Evolutionary conservation across 306 rosid species (phyloP).

Genomic region (Notholithocarpus densiflorus): DNA sequence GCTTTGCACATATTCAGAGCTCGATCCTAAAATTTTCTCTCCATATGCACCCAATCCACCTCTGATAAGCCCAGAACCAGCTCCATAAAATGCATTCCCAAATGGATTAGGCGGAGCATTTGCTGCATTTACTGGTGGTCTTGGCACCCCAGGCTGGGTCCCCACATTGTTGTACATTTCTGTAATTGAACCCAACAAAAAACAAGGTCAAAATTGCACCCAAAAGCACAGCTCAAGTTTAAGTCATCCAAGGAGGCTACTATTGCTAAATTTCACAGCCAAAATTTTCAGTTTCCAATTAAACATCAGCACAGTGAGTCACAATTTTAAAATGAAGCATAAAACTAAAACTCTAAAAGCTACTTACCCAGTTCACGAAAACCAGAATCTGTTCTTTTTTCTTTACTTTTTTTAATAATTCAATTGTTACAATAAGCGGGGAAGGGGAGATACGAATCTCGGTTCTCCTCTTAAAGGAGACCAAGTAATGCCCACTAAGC

Average conservation of each 20-base stretch:
- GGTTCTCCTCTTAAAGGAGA: too few species aligned
- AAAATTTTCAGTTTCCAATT: not conserved
- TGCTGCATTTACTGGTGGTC: constrained; percentile 39
- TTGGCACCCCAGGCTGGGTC: constrained; percentile 53
- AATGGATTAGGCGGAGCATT: constrained; percentile 75
- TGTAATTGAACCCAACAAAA: constrained; percentile 8
- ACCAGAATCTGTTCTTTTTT: not conserved
- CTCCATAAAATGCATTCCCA: constrained; percentile 83
- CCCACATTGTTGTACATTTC: constrained; percentile 72
- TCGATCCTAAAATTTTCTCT: constrained; percentile 83
- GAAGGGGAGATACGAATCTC: too few species aligned
- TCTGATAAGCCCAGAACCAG: constrained; percentile 92
- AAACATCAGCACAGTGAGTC: not conserved
- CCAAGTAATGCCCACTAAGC: too few species aligned
- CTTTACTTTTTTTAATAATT: not conserved
- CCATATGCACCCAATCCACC: constrained; percentile 98
- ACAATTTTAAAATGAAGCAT: not conserved
- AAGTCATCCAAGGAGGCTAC: not conserved
- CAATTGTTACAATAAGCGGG: not conserved
- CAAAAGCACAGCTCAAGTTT: not conserved
- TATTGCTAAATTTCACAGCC: not conserved
- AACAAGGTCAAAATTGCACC: not conserved
- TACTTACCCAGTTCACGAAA: not conserved
- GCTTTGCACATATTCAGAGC: constrained; percentile 99
- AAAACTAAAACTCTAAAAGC: not conserved